These are phyloP conservation scores for Leccinum incarnatum DNA, from an alignment of 768 basidiomycete species.

Conservation along the genomic window DNA sequence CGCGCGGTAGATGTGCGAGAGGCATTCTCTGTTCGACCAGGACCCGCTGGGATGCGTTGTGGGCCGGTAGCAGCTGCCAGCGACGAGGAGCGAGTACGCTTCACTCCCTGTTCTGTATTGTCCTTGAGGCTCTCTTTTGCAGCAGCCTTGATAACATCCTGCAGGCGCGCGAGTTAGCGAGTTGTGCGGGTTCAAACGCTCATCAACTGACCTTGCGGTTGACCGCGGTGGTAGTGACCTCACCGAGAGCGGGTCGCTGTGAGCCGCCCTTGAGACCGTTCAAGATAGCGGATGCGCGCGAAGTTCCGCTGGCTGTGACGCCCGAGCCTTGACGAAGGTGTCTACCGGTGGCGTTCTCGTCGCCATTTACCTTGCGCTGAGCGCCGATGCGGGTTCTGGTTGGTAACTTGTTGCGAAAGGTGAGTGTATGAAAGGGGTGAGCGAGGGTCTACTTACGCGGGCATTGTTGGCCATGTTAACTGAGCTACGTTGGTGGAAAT, in stretches of 20 bases:
- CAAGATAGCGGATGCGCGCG: constrained; percentile 46
- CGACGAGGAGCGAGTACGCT: constrained; percentile 65
- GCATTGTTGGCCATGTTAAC: constrained; percentile 54
- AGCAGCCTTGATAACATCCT: constrained; percentile 43
- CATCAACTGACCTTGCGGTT: constrained; percentile 64
- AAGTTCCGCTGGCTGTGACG: constrained; percentile 42
- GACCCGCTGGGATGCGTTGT: constrained; percentile 70
- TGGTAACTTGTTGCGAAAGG: constrained; percentile 47
- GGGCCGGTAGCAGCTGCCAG: constrained; percentile 57
- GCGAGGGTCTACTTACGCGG: constrained; percentile 45
- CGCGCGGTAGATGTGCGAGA: constrained; percentile 33
- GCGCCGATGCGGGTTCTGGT: constrained; percentile 61
- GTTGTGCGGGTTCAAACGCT: neutral
- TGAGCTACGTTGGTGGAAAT: constrained; percentile 13
- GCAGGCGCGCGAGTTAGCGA: constrained; percentile 3
- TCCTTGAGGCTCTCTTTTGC: constrained; percentile 64
- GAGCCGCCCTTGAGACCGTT: constrained; percentile 49
- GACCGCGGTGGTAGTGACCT: constrained; percentile 75
- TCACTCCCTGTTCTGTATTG: constrained; percentile 45
- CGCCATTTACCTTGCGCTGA: constrained; percentile 66
- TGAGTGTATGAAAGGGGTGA: constrained; percentile 1
- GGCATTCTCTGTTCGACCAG: constrained; percentile 47
- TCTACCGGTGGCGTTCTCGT: constrained; percentile 74
- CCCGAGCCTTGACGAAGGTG: constrained; percentile 64
- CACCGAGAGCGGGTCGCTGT: constrained; percentile 72